Evolutionary conservation across 129 eudicot species (phyloP), one percentile per base, ranked within the genome.

Genomic region (Oenanthe sinensis): DNA sequence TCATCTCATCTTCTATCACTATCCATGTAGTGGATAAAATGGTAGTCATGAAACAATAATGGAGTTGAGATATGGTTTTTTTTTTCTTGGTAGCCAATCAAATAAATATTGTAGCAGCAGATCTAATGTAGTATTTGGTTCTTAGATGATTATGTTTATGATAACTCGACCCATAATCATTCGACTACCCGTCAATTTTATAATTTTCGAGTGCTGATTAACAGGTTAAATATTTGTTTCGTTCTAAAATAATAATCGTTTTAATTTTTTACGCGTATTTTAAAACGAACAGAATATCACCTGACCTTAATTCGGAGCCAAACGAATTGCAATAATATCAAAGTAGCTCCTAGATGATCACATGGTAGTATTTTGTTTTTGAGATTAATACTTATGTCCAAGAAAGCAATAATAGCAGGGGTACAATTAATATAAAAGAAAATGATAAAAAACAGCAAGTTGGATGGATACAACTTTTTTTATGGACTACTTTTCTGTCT

Each of bases 1-100:
- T 11, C 75, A 45, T 42, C 75, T 71, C 42, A 71, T 43, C 77
- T 73, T 42, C 36, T 0, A 20, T 43, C 10, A 43, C 49, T 45
- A 42, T 73, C 77, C 20, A 13, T 43, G 20, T 45, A 73, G 45
- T 73, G 54, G 77, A 73, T 45, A 49, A 14, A 44, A 28, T 28
- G 75, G 78, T 75, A 74, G 76, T 55, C 40, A 26, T 74, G 47
- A 75, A 50, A 79, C 65, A 79, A 80, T 87, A 54, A 82, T 82
- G 85, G 82, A 63, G 79, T 80, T 65, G 48, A 85, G 85, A 75
- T 69, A 75, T 60, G 85, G 77, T 79, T 13, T 44, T 39, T 74
- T 77, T 77, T 48, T 58, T 58, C 20, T 50, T 50, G 65, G 85
- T 70, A 54, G 62, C 79, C 77, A 75, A 82, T 84, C 49, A 80